Percentiles rank a stretch among this genome's conserved stretches.
Conservation (phyloP, 2,329 filamentous ascomycete species). For the Cadophora gregata region DNA sequence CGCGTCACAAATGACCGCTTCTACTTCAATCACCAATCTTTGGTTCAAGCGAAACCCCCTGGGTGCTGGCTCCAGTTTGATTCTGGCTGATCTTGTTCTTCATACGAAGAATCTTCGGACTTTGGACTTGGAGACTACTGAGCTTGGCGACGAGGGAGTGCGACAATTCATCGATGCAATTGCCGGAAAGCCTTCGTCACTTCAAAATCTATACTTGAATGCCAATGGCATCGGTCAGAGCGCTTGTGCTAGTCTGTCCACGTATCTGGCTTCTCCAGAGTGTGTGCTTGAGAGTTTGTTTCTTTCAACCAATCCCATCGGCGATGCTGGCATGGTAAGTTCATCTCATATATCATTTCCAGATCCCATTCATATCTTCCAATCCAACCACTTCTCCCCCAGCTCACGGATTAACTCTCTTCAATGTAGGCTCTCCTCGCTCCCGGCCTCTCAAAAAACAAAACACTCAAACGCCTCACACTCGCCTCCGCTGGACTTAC, state of each 20-base stretch:
- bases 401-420: neutral
- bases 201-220: conserved; percentile 29
- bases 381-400: no score
- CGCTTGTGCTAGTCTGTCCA: conserved; percentile 29
- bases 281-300: conserved; percentile 32
- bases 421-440: neutral
- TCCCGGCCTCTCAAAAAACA: neutral
- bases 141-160: neutral
- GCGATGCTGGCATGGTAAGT: conserved; percentile 1
- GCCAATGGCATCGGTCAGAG: conserved; percentile 32
- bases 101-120: neutral
- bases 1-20: conserved; percentile 52
- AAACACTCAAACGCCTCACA: neutral
- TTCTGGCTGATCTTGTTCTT: neutral
- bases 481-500: neutral
- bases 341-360: neutral
- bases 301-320: neutral
- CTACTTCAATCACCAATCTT: conserved; percentile 47
- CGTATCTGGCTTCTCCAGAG: conserved; percentile 27
- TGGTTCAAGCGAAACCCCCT: conserved; percentile 1
- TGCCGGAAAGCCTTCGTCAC: neutral
- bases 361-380: neutral
- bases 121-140: conserved; percentile 3
- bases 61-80: neutral
- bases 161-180: neutral